Evolutionary conservation across 2,329 filamentous ascomycete species (phyloP).

Genomic region (Emergomyces orientalis): DNA sequence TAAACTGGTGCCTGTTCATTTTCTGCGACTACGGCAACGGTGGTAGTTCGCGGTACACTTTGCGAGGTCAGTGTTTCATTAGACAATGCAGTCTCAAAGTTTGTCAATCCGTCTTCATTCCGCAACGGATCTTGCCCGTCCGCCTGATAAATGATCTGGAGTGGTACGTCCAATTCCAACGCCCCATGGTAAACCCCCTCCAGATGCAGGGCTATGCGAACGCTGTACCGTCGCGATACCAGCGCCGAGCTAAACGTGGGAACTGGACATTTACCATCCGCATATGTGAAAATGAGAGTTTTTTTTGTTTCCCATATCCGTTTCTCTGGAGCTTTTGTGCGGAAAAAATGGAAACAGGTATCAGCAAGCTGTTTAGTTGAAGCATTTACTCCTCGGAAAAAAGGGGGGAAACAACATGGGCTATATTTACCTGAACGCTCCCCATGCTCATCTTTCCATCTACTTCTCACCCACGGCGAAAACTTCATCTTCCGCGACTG

Average conservation of each 20-base stretch:
- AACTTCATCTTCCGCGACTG: slow-evolving; percentile 9
- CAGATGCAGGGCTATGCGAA: slow-evolving; percentile 8
- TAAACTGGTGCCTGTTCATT: background rate
- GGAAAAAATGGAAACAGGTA: background rate
- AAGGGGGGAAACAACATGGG: background rate
- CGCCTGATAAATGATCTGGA: slow-evolving; percentile 8
- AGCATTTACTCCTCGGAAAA: background rate
- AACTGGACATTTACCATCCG: background rate
- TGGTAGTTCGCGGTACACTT: background rate
- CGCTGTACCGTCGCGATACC: slow-evolving; percentile 10
- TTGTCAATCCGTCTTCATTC: background rate
- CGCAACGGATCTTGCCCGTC: background rate
- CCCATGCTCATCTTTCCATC: background rate
- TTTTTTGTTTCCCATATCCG: slow-evolving; percentile 6
- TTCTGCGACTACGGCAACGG: background rate
- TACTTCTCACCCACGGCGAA: slow-evolving; percentile 7
- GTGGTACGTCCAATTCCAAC: slow-evolving; percentile 9
- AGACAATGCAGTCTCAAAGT: background rate
- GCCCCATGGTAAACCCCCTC: slow-evolving; percentile 1
- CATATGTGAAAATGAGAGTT: slow-evolving; percentile 5
- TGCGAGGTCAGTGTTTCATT: background rate
- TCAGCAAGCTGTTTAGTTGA: background rate
- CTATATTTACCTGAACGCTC: background rate
- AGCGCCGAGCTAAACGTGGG: slow-evolving; percentile 10
- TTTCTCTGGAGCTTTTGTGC: background rate